Conservation (phyloP, 768 basidiomycete genomes). For the Hemileccinum rubropunctum region DNA sequence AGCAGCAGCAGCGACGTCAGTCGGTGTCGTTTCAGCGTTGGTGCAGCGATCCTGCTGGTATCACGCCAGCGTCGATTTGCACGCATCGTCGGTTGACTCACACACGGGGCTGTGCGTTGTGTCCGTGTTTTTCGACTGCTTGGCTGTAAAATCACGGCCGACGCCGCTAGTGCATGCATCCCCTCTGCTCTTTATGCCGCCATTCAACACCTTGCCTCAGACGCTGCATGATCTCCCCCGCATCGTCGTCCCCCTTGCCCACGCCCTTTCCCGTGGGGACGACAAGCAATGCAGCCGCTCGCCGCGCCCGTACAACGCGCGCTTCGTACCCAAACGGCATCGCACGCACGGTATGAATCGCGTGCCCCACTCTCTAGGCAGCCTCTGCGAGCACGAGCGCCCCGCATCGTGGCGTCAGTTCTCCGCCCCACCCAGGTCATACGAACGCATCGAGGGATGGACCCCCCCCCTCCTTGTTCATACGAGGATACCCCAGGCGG, state of each 20-base stretch:
- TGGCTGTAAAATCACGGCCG: too few relatives aligned
- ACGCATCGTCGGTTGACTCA: too few relatives aligned
- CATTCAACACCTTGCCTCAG: background rate
- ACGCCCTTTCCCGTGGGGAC: background rate
- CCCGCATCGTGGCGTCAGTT: conserved; percentile 30
- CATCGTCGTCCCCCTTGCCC: conserved; percentile 2
- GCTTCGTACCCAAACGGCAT: conserved; percentile 48
- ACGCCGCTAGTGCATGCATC: too few relatives aligned
- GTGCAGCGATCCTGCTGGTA: conserved; percentile 6
- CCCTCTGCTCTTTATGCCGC: conserved; percentile 4
- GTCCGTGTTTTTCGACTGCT: too few relatives aligned
- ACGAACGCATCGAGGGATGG: background rate
- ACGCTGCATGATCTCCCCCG: conserved; percentile 10
- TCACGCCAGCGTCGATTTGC: too few relatives aligned
- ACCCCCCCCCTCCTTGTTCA: conserved; percentile 23
- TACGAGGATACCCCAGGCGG: conserved; percentile 26
- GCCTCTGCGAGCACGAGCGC: conserved; percentile 38
- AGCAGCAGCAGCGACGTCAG: background rate
- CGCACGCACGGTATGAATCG: conserved; percentile 45
- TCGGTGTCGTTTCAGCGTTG: conserved; percentile 9
- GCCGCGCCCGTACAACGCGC: conserved; percentile 33
- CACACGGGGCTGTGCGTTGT: too few relatives aligned
- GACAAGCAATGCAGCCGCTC: conserved; percentile 35
- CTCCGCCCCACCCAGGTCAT: background rate
- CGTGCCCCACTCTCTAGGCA: conserved; percentile 49